These are phyloP conservation scores for Kodamaea derodonti DNA, from an alignment of 1,139 yeast species.

Conservation along the genomic window DNA sequence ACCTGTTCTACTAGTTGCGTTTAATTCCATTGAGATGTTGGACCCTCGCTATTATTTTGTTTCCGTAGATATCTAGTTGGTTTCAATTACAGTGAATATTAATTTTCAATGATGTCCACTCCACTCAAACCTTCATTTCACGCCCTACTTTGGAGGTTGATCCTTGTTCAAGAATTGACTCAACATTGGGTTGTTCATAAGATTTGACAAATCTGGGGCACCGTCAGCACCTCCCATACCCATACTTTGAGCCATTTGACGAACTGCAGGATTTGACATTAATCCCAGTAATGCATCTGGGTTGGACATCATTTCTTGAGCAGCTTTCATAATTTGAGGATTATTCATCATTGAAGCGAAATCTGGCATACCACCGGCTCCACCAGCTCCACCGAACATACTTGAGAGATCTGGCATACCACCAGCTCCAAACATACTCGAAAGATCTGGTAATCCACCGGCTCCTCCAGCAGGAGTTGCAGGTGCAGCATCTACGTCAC, in stretches of 20 bases:
- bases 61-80: no score
- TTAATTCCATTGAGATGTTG: no score
- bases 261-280: conserved; percentile 77
- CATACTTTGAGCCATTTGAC: conserved; percentile 71
- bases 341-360: conserved; percentile 69
- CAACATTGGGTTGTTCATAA: conserved; percentile 83
- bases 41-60: no score
- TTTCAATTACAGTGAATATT: no score
- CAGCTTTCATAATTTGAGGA: conserved; percentile 90
- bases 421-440: conserved; percentile 59
- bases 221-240: conserved; percentile 57
- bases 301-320: conserved; percentile 88
- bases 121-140: no score
- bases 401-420: conserved; percentile 71
- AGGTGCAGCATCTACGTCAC: conserved; percentile 22
- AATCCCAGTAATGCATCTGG: conserved; percentile 75
- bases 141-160: no score
- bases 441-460: conserved; percentile 72
- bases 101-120: no score
- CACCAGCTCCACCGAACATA: conserved; percentile 56
- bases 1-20: no score
- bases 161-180: conserved; percentile 47
- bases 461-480: conserved; percentile 39
- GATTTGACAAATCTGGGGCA: conserved; percentile 56
- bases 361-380: conserved; percentile 54